These are phyloP conservation scores for Symbiodinium pilosum DNA, from an alignment of 73 alveolate genomes.

Conservation along the genomic window DNA sequence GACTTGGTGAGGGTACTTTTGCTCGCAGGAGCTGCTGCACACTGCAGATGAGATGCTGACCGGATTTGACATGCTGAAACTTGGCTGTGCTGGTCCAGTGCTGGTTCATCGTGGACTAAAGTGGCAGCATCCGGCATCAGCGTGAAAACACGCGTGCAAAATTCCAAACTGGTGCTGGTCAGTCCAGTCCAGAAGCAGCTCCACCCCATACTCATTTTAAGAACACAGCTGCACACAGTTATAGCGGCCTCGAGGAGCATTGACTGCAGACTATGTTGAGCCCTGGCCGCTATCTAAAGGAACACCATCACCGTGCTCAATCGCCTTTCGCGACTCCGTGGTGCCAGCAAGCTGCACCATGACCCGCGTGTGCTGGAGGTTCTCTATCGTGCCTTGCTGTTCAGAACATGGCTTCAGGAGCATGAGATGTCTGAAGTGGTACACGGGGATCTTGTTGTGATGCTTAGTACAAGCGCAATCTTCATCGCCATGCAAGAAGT, in stretches of 20 bases:
- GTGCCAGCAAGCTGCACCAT: constrained; percentile 47
- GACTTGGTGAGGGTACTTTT: no score
- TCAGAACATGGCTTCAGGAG: background rate
- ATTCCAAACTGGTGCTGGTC: background rate
- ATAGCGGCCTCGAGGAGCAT: no score
- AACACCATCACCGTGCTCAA: constrained; percentile 89
- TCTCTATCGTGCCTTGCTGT: constrained; percentile 39
- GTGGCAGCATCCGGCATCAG: background rate
- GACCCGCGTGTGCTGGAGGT: constrained; percentile 90
- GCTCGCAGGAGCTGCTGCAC: constrained; percentile 53
- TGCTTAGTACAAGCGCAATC: no score
- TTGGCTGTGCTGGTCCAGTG: background rate
- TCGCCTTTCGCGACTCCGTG: constrained; percentile 39
- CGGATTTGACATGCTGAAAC: constrained; percentile 6
- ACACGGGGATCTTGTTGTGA: background rate
- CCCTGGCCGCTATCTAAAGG: no score
- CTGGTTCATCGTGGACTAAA: background rate
- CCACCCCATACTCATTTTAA: no score
- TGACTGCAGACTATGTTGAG: no score
- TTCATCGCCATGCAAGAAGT: no score
- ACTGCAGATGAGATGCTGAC: constrained; percentile 85
- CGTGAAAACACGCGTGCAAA: background rate
- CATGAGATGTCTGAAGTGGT: background rate
- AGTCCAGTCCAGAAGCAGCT: background rate
- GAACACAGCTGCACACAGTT: no score